phyloP scores from a whole-genome alignment of 306 rosid species.

The Fragaria nilgerrensis region DNA sequence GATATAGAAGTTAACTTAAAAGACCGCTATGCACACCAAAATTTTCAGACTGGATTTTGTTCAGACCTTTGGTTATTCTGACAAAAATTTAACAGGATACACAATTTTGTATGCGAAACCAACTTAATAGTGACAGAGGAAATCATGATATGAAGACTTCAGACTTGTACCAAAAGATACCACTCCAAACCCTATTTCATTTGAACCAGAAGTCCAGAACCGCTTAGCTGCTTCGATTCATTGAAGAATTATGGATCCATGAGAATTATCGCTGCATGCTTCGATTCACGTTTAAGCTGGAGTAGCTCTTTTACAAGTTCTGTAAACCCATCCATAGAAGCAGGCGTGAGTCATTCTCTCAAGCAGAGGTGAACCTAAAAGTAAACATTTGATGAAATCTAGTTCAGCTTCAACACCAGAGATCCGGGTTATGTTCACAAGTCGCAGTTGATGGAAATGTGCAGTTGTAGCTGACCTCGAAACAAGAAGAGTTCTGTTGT shows the following conservation, averaged over 20 bases:
- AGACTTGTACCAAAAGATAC: neutral
- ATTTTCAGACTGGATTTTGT: too few species aligned
- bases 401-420: conserved; percentile 41
- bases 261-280: conserved; percentile 42
- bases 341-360: conserved; percentile 38
- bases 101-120: too few species aligned
- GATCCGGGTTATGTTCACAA: conserved; percentile 37
- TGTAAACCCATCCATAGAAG: neutral
- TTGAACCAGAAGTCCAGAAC: neutral
- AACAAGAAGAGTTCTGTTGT: conserved; percentile 14
- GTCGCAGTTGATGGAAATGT: conserved; percentile 32
- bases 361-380: conserved; percentile 39
- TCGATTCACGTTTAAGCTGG: conserved; percentile 44
- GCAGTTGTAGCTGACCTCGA: conserved; percentile 14
- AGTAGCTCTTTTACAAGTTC: conserved; percentile 42
- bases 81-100: too few species aligned
- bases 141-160: neutral
- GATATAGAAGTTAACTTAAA: too few species aligned
- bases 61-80: too few species aligned
- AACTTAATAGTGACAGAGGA: too few species aligned
- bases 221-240: neutral
- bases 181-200: neutral
- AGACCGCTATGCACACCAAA: too few species aligned
- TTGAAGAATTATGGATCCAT: conserved; percentile 33
- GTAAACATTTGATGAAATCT: conserved; percentile 45